Conservation (phyloP, 495 filamentous ascomycete species). For the Pyrenula massariospora region DNA sequence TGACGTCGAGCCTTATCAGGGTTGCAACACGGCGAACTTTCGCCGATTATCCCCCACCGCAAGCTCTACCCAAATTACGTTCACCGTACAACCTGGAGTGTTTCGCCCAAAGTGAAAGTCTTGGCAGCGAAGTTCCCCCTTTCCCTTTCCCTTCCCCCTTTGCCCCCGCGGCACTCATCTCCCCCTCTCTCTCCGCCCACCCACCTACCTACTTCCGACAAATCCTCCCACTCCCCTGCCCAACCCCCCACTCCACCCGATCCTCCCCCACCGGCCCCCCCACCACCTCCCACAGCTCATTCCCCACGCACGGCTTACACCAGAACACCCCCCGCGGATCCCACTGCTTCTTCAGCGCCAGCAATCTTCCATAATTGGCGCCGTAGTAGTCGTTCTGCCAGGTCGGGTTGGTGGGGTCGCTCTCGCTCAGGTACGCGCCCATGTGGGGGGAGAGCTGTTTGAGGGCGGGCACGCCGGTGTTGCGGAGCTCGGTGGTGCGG, state of each 20-base stretch:
- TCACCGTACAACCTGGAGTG: too few species aligned
- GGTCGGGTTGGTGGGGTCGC: background rate
- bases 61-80: too few species aligned
- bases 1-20: too few species aligned
- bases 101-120: too few species aligned
- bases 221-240: background rate
- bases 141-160: too few species aligned
- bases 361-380: constrained; percentile 26
- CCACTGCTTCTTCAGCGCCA: constrained; percentile 29
- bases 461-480: constrained; percentile 14
- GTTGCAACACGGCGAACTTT: too few species aligned
- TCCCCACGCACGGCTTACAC: constrained; percentile 11
- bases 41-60: too few species aligned
- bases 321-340: constrained; percentile 34
- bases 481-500: background rate
- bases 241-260: background rate
- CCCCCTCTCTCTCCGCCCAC: too few species aligned
- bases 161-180: too few species aligned
- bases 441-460: constrained; percentile 10
- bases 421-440: background rate
- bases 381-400: constrained; percentile 37
- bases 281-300: background rate
- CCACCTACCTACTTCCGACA: background rate
- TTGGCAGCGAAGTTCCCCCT: too few species aligned
- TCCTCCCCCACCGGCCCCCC: background rate